phyloP scores from a whole-genome alignment of 1,284 basidiomycete genomes.

The Pascua sp. region DNA sequence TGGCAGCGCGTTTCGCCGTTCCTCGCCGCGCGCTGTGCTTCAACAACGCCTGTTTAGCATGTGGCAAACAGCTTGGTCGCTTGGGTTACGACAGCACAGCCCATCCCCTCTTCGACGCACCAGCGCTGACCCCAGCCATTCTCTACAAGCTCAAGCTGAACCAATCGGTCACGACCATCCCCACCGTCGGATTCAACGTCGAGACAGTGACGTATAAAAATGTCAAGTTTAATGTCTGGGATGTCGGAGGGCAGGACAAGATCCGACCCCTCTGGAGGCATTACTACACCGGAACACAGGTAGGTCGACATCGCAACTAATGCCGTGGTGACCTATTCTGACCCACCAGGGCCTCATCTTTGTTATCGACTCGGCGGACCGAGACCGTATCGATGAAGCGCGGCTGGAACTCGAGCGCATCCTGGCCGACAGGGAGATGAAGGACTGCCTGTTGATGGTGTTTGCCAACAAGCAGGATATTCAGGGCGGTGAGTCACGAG shows the following conservation, averaged over 20 bases:
- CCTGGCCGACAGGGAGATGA: constrained; percentile 96
- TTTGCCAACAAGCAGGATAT: constrained; percentile 99
- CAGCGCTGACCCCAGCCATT: constrained; percentile 59
- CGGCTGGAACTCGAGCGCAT: constrained; percentile 95
- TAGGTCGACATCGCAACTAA: constrained; percentile 14
- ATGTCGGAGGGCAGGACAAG: constrained; percentile 99
- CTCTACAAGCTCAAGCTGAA: constrained; percentile 99
- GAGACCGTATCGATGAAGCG: constrained; percentile 94
- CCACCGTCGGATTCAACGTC: constrained; percentile 89
- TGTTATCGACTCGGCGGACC: constrained; percentile 70
- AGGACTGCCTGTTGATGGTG: constrained; percentile 90
- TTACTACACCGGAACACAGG: constrained; percentile 63
- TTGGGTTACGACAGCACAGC: too few relatives aligned
- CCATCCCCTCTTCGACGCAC: background rate
- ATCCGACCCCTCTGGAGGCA: constrained; percentile 98
- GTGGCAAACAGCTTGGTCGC: background rate
- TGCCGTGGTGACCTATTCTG: constrained; percentile 33
- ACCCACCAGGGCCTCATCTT: constrained; percentile 59
- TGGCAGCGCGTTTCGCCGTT: too few relatives aligned
- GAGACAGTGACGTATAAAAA: constrained; percentile 99
- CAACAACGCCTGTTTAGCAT: too few relatives aligned
- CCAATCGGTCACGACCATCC: constrained; percentile 98
- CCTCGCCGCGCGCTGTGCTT: too few relatives aligned
- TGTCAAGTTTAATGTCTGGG: constrained; percentile 99
- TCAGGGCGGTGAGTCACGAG: constrained; percentile 70